phyloP scores from a whole-genome alignment of 148 eudicot species.

The Silene conica region DNA sequence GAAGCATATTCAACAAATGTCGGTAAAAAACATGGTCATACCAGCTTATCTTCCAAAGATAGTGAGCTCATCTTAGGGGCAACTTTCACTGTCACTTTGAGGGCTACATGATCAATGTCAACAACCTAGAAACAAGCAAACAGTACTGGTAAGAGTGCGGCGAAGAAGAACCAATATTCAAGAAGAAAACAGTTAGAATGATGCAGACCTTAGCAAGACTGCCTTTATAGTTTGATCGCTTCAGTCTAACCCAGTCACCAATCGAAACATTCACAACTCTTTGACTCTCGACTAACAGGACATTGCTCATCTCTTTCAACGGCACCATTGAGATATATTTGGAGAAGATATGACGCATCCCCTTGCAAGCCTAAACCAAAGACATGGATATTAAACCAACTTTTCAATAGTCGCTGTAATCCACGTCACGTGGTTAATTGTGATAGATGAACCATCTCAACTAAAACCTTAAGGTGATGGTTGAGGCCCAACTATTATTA shows the following conservation, averaged over 20 bases:
- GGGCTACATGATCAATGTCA: slow-evolving; percentile 72
- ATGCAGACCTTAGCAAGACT: slow-evolving; percentile 74
- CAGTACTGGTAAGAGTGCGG: background rate
- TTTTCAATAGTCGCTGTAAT: no score
- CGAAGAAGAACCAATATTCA: background rate
- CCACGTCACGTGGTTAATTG: no score
- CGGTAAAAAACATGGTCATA: no score
- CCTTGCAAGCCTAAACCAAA: slow-evolving; percentile 71
- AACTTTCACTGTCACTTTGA: slow-evolving; percentile 76
- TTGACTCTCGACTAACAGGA: slow-evolving; percentile 71
- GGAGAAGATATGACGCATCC: slow-evolving; percentile 62
- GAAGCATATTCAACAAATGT: no score
- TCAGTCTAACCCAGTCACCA: slow-evolving; percentile 92
- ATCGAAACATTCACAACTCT: slow-evolving; percentile 51
- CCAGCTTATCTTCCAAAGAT: slow-evolving; percentile 65
- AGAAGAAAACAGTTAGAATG: background rate
- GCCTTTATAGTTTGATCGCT: slow-evolving; percentile 74
- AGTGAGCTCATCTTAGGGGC: slow-evolving; percentile 68
- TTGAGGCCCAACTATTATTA: no score
- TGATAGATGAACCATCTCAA: no score
- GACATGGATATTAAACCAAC: background rate
- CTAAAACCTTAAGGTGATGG: no score
- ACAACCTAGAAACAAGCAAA: slow-evolving; percentile 52
- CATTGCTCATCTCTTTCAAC: slow-evolving; percentile 87
- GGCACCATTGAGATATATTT: slow-evolving; percentile 68